Evolutionary conservation across 2,329 filamentous ascomycete genomes (phyloP), one percentile per base, ranked within the genome.

Genomic region (Sporothrix protearum): DNA sequence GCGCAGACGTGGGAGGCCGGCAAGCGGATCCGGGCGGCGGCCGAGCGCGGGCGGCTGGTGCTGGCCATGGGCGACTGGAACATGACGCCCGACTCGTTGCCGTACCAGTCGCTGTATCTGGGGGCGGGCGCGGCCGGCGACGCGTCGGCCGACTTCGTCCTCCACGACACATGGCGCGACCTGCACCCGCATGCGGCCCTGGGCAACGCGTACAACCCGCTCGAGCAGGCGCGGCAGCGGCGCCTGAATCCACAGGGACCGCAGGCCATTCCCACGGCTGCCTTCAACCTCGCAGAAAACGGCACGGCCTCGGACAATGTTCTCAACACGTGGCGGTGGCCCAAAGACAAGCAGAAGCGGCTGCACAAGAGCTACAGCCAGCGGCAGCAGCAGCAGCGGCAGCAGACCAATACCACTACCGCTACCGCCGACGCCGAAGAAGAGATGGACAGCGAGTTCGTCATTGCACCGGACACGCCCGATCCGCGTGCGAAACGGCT

Each of bases 1-100:
- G 91, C 95, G 3, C 95, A 99, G 82, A 92, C 94, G 67, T 99
- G 96, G 96, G 92, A 97, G 79, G 92, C 97, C 72, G 88, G 94
- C 69, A 97, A 97, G 80, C 85, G 97, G 59, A 91, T 97, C 82
- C 89, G 92, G 66, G 91, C 88, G 72, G 94, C 95, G 59, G 87
- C 90, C 1, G 91, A 94, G 76, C 68, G 66, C 16, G 93, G 94
- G 7, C 92, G 95, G 79, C 85, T 98, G 39, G 94, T 94, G 68
- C 83, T 98, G 57, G 94, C 90, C 6, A 83, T 97, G 70, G 96
- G 96, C 33, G 96, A 98, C 82, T 97, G 98, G 83, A 98, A 98
- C 82, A 97, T 97, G 91, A 84, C 93, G n/a, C 96, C 96, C 0
- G 81, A 91, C 53, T 96, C 93, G 33, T 88, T 97, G 73, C 91